Conservation (phyloP, 140 eudicot species). For the Ambrosia hybrid region DNA sequence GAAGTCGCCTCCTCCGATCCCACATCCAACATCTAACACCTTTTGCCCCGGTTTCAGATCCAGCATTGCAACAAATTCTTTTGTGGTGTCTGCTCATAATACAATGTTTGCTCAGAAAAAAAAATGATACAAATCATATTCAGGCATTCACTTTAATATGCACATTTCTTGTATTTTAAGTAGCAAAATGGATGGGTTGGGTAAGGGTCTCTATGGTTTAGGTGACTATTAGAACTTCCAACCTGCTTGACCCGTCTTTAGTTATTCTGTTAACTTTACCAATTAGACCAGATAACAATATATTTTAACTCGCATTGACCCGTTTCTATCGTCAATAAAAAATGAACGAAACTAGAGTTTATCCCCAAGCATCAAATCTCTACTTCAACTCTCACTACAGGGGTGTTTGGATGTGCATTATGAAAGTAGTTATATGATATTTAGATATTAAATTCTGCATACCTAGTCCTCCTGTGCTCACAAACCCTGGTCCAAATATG, state of each 20-base stretch:
- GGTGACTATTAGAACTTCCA: not conserved
- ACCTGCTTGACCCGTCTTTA: not conserved
- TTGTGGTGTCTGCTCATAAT: conserved; percentile 74
- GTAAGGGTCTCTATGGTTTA: not conserved
- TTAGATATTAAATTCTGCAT: not conserved
- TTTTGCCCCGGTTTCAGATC: conserved; percentile 92
- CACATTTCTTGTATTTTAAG: no score
- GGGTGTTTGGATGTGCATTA: no score
- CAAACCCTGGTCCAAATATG: conserved; percentile 88
- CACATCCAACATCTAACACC: conserved; percentile 98
- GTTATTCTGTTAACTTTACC: not conserved
- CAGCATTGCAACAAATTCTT: conserved; percentile 77
- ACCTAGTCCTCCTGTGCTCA: conserved; percentile 98
- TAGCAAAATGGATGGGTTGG: no score
- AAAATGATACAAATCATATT: no score
- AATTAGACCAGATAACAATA: not conserved
- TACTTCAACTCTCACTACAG: no score
- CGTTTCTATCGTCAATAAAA: no score
- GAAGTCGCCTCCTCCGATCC: conserved; percentile 98
- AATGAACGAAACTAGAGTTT: not conserved
- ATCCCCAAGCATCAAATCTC: no score
- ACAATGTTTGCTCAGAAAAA: not conserved
- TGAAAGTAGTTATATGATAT: no score
- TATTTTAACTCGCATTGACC: no score
- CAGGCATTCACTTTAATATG: no score